Base-by-base conservation (phyloP, 2,329 filamentous ascomycete species). In the Geoglossum cookeanum region DNA sequence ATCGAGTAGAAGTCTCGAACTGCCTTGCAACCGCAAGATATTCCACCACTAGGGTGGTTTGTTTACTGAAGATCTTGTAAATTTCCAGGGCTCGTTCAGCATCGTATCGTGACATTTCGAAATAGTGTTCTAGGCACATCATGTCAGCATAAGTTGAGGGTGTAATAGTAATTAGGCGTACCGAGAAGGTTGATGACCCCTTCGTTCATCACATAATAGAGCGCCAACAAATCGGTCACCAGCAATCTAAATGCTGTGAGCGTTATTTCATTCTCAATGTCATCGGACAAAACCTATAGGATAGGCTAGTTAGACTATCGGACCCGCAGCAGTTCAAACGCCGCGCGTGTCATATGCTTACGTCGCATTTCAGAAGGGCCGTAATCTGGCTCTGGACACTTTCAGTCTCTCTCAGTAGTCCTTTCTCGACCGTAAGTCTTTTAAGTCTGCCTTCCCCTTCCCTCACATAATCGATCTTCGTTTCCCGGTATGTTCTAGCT, bases 181-280 rank as follows among this genome's bases (percentile, higher is more conserved):
- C 91, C 88, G 58, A 98, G 74, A 59, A 98, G 88, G 69, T 94
- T 96, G 71, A 98, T 98, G 67, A 95, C 87, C 54, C 87, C 92
- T 71, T 96, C 89, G 67, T 98, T 98, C 72, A 96, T 84, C 52
- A 92, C 87, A 65, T 94, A 89, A 72, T 95, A 98, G 57, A 98
- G 75, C 13, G 87, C 83, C 60, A 98, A 71, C 42, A 98, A 75
- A 69, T 98, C 92, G 64, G 95, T 76, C 22, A 94, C 94, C 57
- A 98, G 75, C 61, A 98, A 75, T 59, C 92, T 81, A 67, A 97
- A 98, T 32, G 94, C 90, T 8, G 88, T 94, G 62, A 97, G 78
- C 8, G 89, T 94, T 63, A 98, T 97, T 69, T 98, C 92, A 67
- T 97, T 98, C 67, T 96, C 90, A 6, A 86, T 82, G 64, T 97